Percentiles rank a stretch among this genome's conserved stretches.
Conservation (phyloP, 106 monocot species). For the Platanthera zijinensis region DNA sequence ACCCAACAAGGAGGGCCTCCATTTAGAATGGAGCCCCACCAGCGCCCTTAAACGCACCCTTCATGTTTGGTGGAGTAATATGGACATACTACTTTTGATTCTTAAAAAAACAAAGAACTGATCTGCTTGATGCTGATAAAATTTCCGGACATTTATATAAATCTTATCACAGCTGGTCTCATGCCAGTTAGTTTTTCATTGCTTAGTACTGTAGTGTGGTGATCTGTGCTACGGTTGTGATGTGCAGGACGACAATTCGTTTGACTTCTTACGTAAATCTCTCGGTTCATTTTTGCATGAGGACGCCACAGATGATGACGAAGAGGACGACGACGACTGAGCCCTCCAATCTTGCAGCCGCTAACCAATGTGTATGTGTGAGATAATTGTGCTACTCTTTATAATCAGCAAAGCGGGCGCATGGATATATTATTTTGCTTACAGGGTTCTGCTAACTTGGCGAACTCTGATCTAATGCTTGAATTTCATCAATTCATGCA, state of each 20-base stretch:
- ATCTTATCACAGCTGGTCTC: too few species aligned
- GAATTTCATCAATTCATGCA: too few species aligned
- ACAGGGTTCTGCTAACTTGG: too few species aligned
- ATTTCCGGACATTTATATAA: too few species aligned
- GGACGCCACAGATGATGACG: constrained; percentile 67
- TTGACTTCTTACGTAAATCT: constrained; percentile 76
- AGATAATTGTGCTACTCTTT: neutral
- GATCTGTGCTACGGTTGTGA: neutral
- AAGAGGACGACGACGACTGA: constrained; percentile 39
- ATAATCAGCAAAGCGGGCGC: neutral
- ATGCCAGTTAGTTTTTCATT: neutral
- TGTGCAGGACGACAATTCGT: constrained; percentile 76
- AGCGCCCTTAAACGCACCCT: too few species aligned
- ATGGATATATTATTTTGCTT: neutral
- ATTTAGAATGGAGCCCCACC: too few species aligned
- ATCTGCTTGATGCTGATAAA: too few species aligned
- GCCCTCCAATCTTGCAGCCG: neutral
- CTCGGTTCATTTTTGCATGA: constrained; percentile 83
- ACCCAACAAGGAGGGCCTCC: too few species aligned
- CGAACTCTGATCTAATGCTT: too few species aligned
- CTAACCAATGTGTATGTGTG: neutral
- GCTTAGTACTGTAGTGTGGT: neutral
- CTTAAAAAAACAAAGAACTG: too few species aligned
- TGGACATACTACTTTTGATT: too few species aligned
- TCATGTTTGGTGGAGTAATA: too few species aligned